Conservation (phyloP, 768 basidiomycete genomes). For the Amanita thiersii region DNA sequence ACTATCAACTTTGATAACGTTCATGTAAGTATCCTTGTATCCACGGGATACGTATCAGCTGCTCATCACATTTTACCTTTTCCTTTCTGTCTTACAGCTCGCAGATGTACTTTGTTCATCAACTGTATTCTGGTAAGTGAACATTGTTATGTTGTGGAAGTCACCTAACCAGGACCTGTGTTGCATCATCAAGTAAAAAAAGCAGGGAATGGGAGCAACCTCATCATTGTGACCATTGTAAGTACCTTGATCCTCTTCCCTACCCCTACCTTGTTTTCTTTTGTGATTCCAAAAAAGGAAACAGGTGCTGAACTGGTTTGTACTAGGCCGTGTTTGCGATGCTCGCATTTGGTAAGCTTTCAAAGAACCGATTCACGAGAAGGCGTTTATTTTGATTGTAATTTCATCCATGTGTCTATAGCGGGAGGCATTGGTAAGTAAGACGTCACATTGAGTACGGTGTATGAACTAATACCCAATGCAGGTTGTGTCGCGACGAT, state of each 20-base stretch:
- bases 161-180: neutral
- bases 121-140: constrained; percentile 26
- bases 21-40: constrained; percentile 23
- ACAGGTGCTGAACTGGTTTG: neutral
- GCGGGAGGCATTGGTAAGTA: constrained; percentile 22
- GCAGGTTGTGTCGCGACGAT: constrained; percentile 26
- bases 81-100: constrained; percentile 30
- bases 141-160: neutral
- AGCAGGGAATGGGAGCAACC: constrained; percentile 17
- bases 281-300: too few species aligned
- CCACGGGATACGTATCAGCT: too few species aligned
- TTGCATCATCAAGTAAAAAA: constrained; percentile 24
- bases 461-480: neutral
- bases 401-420: constrained; percentile 8
- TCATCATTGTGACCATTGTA: constrained; percentile 22
- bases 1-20: constrained; percentile 31
- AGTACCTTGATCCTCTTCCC: too few species aligned
- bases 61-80: neutral
- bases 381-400: neutral
- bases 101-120: constrained; percentile 35
- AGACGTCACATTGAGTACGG: neutral
- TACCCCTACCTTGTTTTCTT: too few species aligned
- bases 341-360: constrained; percentile 21
- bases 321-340: constrained; percentile 17
- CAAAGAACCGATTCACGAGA: too few species aligned